These are phyloP conservation scores for Fraxinus albicans DNA, from an alignment of 305 asterid genomes.

Conservation along the genomic window DNA sequence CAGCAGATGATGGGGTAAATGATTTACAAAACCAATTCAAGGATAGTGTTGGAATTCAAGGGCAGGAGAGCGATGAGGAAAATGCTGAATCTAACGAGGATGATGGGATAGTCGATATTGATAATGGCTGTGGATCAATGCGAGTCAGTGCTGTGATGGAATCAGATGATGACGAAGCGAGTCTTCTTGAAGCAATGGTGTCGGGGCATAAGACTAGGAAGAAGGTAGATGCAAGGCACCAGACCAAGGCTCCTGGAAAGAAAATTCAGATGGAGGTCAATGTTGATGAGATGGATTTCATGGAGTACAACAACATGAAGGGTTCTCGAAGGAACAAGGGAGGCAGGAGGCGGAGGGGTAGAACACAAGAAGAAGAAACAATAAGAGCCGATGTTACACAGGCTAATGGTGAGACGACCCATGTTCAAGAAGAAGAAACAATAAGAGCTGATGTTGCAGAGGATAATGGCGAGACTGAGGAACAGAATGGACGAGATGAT, in stretches of 20 bases:
- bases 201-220: slow-evolving; percentile 56
- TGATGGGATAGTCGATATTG: slow-evolving; percentile 26
- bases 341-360: slow-evolving; percentile 59
- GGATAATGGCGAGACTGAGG: slow-evolving; percentile 31
- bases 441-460: slow-evolving; percentile 32
- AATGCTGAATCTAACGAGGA: slow-evolving; percentile 38
- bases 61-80: slow-evolving; percentile 38
- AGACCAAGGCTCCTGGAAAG: slow-evolving; percentile 37
- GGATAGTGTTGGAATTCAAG: slow-evolving; percentile 41
- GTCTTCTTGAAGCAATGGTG: slow-evolving; percentile 77
- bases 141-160: slow-evolving; percentile 30
- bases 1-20: slow-evolving; percentile 55
- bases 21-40: slow-evolving; percentile 50
- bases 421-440: slow-evolving; percentile 26
- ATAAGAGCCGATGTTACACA: slow-evolving; percentile 30
- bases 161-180: slow-evolving; percentile 61
- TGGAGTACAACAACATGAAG: slow-evolving; percentile 69
- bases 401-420: slow-evolving; percentile 24
- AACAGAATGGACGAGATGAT: slow-evolving; percentile 33
- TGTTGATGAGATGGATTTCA: slow-evolving; percentile 66
- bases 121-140: slow-evolving; percentile 27
- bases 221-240: slow-evolving; percentile 29
- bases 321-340: slow-evolving; percentile 65
- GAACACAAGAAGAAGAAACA: slow-evolving; percentile 43
- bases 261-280: slow-evolving; percentile 40